These are phyloP conservation scores for Arthroderma sp. DNA, from an alignment of 2,329 filamentous ascomycete genomes.

Conservation along the genomic window DNA sequence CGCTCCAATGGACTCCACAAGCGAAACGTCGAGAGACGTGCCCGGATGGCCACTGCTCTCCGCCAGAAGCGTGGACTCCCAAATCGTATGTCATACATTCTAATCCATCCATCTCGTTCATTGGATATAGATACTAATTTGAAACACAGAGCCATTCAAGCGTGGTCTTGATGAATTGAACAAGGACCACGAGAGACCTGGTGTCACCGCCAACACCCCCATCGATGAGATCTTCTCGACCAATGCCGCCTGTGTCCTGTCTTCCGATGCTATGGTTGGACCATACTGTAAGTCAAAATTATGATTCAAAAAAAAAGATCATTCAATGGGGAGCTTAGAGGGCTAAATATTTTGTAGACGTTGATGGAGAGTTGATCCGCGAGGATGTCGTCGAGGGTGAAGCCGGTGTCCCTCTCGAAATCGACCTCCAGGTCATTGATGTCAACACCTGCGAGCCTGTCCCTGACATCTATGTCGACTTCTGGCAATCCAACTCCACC, in stretches of 20 bases:
- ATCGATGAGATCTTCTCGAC: constrained; percentile 7
- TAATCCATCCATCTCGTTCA: background rate
- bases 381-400: constrained; percentile 24
- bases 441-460: constrained; percentile 28
- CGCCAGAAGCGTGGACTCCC: constrained; percentile 23
- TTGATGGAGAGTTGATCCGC: constrained; percentile 27
- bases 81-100: constrained; percentile 1
- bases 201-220: constrained; percentile 3
- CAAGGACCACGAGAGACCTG: too few species aligned
- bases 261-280: constrained; percentile 36
- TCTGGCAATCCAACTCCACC: constrained; percentile 30
- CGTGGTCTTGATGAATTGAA: too few species aligned
- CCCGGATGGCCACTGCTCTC: constrained; percentile 24
- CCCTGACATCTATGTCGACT: constrained; percentile 20
- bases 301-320: background rate
- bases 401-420: constrained; percentile 23
- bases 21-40: constrained; percentile 30
- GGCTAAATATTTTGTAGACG: constrained; percentile 22
- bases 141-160: constrained; percentile 7
- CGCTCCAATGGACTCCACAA: constrained; percentile 30
- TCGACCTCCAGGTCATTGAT: constrained; percentile 30
- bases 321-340: background rate
- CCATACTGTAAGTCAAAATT: constrained; percentile 1
- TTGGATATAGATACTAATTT: background rate
- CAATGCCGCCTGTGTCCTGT: constrained; percentile 30